phyloP scores from a whole-genome alignment of 2,329 filamentous ascomycete genomes.

The Trichoderma sp. region DNA sequence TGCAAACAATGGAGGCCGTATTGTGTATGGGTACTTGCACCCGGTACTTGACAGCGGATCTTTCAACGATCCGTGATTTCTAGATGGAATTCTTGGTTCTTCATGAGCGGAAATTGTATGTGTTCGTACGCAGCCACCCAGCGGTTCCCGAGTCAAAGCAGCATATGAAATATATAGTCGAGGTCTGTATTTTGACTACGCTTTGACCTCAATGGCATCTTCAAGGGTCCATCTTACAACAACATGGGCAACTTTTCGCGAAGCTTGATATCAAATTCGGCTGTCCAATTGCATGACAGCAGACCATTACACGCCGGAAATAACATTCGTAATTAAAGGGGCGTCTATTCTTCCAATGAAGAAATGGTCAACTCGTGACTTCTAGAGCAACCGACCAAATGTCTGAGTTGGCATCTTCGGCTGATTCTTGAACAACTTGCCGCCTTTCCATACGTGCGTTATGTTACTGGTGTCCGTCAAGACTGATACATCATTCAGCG shows the following conservation, averaged over 20 bases:
- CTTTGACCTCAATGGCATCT: not conserved
- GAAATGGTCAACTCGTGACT: not conserved
- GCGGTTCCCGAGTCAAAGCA: not conserved
- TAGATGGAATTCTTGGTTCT: not conserved
- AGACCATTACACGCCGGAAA: not conserved
- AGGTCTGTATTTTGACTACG: not conserved
- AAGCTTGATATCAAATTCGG: not conserved
- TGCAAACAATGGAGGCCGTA: not conserved
- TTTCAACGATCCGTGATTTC: not conserved
- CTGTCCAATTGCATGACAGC: not conserved
- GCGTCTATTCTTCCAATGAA: not conserved
- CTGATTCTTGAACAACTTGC: slow-evolving; percentile 41
- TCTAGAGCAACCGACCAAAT: not conserved
- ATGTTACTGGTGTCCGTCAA: slow-evolving; percentile 40
- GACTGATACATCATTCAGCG: slow-evolving; percentile 41
- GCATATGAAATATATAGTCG: not conserved
- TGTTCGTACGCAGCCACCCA: not conserved
- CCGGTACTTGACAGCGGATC: not conserved
- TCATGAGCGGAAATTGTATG: not conserved
- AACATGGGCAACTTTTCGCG: not conserved
- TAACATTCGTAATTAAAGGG: not conserved
- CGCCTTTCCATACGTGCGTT: slow-evolving; percentile 44
- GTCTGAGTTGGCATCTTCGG: slow-evolving; percentile 19
- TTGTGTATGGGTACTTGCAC: not conserved
- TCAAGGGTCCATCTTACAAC: not conserved